Base-by-base conservation (phyloP, 768 basidiomycete genomes). In the Dioszegia hungarica region DNA sequence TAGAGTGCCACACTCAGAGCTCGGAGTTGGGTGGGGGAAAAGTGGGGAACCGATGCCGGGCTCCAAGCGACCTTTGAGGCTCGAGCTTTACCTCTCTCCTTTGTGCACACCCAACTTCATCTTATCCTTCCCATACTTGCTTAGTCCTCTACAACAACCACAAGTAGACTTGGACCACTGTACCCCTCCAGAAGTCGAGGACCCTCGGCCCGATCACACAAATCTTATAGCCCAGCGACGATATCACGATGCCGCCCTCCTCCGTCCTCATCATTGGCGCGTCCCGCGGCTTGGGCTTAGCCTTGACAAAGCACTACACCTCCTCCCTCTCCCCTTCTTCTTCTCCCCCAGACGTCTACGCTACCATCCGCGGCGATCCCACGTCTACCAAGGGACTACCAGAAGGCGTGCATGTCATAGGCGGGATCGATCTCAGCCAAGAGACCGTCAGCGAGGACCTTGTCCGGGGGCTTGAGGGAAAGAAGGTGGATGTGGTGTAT, bases 221-320 rank as follows among this genome's bases (percentile, higher is more conserved):
- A n/a, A n/a, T n/a, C n/a, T n/a, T n/a, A n/a, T n/a, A n/a, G n/a
- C n/a, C n/a, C n/a, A n/a, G n/a, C n/a, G n/a, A n/a, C n/a, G n/a
- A n/a, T n/a, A n/a, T n/a, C n/a, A n/a, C 20, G n/a, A 40, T 40
- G 39, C n/a, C 39, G 8, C 5, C 9, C 14, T 56, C 61, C 2
- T 57, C 63, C 39, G 60, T 54, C 0, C 77, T 81, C 46, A 73
- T 81, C 56, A 66, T 81, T 49, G 80, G 80, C 20, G 81, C 79
- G 2, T 79, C 79, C 6, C 77, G 79, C 34, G 80, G 80, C 17
- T 75, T 82, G 1, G 80, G 80, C 1, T 70, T 77, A 25, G 74
- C 78, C 37, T 74, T 81, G 17, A 73, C 75, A 8, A 64, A 75
- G 12, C 57, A 65, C 28, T 66, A 73, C 43, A 24, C 58, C 3